Evolutionary conservation across 768 basidiomycete genomes (phyloP).

Genomic region (Hygrophoropsis aurantiaca): DNA sequence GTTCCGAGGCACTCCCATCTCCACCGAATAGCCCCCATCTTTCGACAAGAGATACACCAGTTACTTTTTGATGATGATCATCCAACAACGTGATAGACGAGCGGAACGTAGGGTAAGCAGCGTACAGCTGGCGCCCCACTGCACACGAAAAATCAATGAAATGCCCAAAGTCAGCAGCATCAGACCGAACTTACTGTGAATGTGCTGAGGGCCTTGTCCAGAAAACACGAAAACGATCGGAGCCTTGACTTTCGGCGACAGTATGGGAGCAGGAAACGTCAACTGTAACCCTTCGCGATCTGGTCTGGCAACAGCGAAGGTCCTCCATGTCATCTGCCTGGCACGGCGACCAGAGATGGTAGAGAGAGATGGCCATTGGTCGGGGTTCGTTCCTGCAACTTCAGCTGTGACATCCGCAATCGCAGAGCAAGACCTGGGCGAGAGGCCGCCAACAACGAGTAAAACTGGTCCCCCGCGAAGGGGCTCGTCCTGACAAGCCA

Average conservation of each 20-base stretch:
- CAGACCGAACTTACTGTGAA: conserved; percentile 29
- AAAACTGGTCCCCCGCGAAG: neutral
- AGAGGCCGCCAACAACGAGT: conserved; percentile 33
- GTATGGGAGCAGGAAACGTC: conserved; percentile 26
- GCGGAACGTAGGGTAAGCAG: conserved; percentile 35
- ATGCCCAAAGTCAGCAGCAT: neutral
- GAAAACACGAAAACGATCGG: conserved; percentile 39
- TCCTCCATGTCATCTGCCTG: conserved; percentile 33
- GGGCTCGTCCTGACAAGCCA: neutral
- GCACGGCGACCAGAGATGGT: conserved; percentile 24
- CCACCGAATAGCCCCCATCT: conserved; percentile 37
- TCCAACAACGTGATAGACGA: conserved; percentile 40
- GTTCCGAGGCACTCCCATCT: conserved; percentile 2
- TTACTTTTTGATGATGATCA: conserved; percentile 24
- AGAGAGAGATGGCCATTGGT: neutral
- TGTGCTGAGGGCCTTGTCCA: conserved; percentile 41
- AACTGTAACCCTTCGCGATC: neutral
- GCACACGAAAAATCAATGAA: neutral
- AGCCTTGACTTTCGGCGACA: conserved; percentile 22
- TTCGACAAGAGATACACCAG: conserved; percentile 36
- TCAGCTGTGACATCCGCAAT: conserved; percentile 1
- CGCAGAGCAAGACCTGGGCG: conserved; percentile 28
- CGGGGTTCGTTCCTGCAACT: neutral
- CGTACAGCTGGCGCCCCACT: conserved; percentile 41
- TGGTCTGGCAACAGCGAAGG: conserved; percentile 19